Evolutionary conservation across 2,329 filamentous ascomycete genomes (phyloP).

Genomic region (Aureobasidium subglaciale): DNA sequence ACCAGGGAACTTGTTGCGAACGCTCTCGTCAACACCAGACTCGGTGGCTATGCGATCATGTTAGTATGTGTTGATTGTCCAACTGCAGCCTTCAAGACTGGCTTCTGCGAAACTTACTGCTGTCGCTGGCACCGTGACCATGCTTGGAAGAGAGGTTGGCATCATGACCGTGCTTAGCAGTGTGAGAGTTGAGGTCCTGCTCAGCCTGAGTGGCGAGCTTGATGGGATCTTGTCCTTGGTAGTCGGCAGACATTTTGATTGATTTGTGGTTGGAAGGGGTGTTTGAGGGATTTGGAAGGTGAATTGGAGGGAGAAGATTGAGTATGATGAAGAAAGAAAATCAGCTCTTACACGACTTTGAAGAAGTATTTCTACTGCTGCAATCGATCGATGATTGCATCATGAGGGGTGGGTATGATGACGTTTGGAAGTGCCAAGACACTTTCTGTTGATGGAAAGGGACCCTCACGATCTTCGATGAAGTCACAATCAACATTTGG

Average conservation of each 20-base stretch:
- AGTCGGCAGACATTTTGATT: conserved; percentile 36
- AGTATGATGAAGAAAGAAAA: conserved; percentile 12
- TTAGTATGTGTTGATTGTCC: background rate
- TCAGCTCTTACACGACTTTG: background rate
- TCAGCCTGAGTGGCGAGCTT: conserved; percentile 42
- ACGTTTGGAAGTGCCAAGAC: conserved; percentile 3
- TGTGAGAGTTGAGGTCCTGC: conserved; percentile 40
- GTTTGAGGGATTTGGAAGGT: conserved; percentile 15
- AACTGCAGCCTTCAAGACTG: background rate
- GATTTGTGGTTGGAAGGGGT: background rate
- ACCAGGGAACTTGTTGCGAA: conserved; percentile 38
- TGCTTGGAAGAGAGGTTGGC: conserved; percentile 19
- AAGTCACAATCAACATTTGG: background rate
- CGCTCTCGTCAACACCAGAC: conserved; percentile 41
- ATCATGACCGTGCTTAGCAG: conserved; percentile 32
- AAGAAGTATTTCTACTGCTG: conserved; percentile 13
- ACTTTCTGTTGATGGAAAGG: background rate
- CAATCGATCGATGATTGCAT: conserved; percentile 9
- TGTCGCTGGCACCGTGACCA: conserved; percentile 28
- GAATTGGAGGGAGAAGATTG: conserved; percentile 14
- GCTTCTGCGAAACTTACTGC: conserved; percentile 27
- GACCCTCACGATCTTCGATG: background rate
- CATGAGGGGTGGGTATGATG: background rate
- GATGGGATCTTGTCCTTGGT: conserved; percentile 36
- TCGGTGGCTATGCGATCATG: conserved; percentile 32